Evolutionary conservation across 2,329 filamentous ascomycete species (phyloP).

Genomic region (Aspergillus sp.): DNA sequence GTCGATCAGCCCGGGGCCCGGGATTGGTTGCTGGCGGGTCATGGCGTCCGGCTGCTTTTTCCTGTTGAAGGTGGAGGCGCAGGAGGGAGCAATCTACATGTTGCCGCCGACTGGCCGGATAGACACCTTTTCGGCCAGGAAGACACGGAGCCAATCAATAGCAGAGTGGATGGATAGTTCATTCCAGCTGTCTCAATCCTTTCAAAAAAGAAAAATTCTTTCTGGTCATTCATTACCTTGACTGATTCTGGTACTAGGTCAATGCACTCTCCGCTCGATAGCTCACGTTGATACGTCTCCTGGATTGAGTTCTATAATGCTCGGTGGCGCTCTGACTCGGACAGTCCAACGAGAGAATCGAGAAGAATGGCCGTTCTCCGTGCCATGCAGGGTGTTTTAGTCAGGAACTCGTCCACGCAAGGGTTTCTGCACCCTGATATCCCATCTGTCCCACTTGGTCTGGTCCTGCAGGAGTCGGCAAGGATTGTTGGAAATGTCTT

Average conservation of each 20-base stretch:
- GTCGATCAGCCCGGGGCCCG: not conserved
- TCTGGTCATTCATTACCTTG: too few relatives aligned
- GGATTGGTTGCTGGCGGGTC: not conserved
- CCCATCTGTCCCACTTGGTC: not conserved
- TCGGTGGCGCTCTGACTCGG: not conserved
- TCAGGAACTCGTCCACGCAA: conserved; percentile 17
- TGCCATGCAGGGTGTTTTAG: conserved; percentile 10
- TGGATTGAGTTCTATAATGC: not conserved
- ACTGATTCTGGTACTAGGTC: too few relatives aligned
- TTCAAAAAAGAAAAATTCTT: not conserved
- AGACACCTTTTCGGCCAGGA: not conserved
- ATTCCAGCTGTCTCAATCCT: not conserved
- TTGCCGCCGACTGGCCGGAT: conserved; percentile 16
- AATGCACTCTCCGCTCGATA: too few relatives aligned
- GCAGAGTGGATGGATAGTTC: not conserved
- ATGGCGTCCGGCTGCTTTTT: not conserved
- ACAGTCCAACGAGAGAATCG: too few relatives aligned
- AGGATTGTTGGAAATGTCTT: too few relatives aligned
- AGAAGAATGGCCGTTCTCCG: not conserved
- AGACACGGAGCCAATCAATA: too few relatives aligned
- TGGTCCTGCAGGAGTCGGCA: conserved; percentile 18
- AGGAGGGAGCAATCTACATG: conserved; percentile 20
- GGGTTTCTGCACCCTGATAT: conserved; percentile 8
- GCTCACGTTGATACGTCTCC: conserved; percentile 30
- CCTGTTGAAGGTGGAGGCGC: not conserved